Evolutionary conservation across 2,329 filamentous ascomycete species (phyloP).

Genomic region (Penicillium hordei): DNA sequence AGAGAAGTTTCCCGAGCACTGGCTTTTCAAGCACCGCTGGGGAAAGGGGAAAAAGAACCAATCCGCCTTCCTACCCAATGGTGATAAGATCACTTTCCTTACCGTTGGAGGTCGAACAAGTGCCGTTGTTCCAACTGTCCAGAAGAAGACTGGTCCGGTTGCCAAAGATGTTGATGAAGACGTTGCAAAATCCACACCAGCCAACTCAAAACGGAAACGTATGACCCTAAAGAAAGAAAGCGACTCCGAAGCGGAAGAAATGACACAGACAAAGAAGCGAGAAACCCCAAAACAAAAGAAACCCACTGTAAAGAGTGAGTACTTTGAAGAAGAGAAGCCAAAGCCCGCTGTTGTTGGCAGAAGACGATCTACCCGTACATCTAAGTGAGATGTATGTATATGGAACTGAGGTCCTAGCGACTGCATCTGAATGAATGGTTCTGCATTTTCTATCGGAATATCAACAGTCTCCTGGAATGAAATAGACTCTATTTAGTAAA

Average conservation of each 20-base stretch:
- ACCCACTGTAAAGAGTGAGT: conserved; percentile 25
- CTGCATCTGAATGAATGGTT: neutral
- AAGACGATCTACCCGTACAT: conserved; percentile 33
- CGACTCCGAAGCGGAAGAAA: conserved; percentile 26
- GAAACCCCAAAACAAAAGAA: conserved; percentile 26
- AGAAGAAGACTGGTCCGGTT: conserved; percentile 73
- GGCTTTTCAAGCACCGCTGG: conserved; percentile 89
- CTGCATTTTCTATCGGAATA: neutral
- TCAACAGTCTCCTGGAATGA: too few species aligned
- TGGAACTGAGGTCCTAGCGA: neutral
- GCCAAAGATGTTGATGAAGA: conserved; percentile 51
- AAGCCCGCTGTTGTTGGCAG: conserved; percentile 16
- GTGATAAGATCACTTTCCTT: conserved; percentile 79
- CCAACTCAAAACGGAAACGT: conserved; percentile 36
- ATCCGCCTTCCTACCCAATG: conserved; percentile 69
- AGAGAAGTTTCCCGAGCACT: conserved; percentile 78
- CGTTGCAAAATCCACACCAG: conserved; percentile 17
- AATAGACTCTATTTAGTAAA: neutral
- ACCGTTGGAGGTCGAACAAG: conserved; percentile 91
- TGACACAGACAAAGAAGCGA: conserved; percentile 26
- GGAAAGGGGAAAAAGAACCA: conserved; percentile 77
- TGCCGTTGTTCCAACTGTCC: conserved; percentile 78
- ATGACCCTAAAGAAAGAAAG: conserved; percentile 29
- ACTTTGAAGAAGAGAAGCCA: conserved; percentile 21
- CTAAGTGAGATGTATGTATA: neutral